These are phyloP conservation scores for Phytophthora tentaculata DNA, from an alignment of 352 stramenopile genomes.

Conservation along the genomic window DNA sequence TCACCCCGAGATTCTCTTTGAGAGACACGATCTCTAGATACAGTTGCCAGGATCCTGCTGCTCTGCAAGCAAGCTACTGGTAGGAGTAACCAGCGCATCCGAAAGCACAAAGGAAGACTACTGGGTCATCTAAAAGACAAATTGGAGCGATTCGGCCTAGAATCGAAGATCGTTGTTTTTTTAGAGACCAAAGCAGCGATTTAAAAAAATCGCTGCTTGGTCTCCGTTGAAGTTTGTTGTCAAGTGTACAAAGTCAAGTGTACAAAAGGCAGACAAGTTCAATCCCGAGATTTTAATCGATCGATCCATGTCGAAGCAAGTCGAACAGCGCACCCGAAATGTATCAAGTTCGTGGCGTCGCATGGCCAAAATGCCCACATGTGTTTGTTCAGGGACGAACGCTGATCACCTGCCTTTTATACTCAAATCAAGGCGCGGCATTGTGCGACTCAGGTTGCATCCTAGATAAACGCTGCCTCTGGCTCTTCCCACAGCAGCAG, in stretches of 20 bases:
- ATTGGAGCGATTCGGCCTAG: too few species aligned
- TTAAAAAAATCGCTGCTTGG: constrained; percentile 12
- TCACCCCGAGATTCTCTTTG: too few species aligned
- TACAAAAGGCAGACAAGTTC: constrained; percentile 16
- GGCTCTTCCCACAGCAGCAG: constrained; percentile 20
- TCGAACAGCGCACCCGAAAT: constrained; percentile 16
- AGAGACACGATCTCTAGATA: too few species aligned
- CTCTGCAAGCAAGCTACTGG: constrained; percentile 1
- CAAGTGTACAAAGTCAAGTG: too few species aligned
- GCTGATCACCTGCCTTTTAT: constrained; percentile 9
- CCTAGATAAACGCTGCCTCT: constrained; percentile 3
- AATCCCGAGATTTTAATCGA: constrained; percentile 23
- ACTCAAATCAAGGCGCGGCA: constrained; percentile 5
- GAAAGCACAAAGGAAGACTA: too few species aligned
- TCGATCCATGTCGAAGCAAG: constrained; percentile 15
- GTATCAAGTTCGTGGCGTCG: constrained; percentile 32
- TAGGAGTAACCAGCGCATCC: too few species aligned
- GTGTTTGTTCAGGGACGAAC: neutral
- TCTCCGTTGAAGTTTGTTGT: constrained; percentile 22
- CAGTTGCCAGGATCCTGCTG: neutral
- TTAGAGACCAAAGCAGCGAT: too few species aligned
- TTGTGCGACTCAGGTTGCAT: constrained; percentile 16
- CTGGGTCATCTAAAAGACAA: too few species aligned
- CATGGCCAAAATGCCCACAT: constrained; percentile 11
- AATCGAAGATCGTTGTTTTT: too few species aligned